Evolutionary conservation across 352 stramenopile species (phyloP).

Genomic region (Globisporangium spiculum): DNA sequence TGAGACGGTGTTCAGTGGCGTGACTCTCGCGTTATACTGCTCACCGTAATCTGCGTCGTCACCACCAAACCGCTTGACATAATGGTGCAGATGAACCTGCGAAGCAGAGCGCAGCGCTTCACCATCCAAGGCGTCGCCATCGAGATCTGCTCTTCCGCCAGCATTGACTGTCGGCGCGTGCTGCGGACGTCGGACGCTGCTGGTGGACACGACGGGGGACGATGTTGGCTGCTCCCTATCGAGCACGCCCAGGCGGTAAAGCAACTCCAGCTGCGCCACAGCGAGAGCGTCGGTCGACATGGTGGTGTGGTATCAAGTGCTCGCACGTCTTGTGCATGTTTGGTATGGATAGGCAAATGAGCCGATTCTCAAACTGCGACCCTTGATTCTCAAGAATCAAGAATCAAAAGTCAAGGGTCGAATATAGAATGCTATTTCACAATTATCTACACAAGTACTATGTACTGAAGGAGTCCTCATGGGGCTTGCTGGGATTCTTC

Average conservation of each 20-base stretch:
- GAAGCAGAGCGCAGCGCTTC: not conserved
- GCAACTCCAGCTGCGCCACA: conserved; percentile 44
- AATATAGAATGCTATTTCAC: too few species aligned
- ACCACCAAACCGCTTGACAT: not conserved
- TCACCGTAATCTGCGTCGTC: not conserved
- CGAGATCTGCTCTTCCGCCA: not conserved
- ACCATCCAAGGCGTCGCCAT: not conserved
- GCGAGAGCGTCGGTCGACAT: conserved; percentile 22
- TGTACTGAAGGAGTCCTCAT: not conserved
- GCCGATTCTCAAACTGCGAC: too few species aligned
- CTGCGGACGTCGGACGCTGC: not conserved
- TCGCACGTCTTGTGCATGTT: not conserved
- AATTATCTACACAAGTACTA: not conserved
- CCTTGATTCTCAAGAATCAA: too few species aligned
- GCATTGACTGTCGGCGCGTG: too few species aligned
- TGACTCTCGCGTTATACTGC: too few species aligned
- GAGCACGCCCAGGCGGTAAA: conserved; percentile 50
- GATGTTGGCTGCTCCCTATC: conserved; percentile 17
- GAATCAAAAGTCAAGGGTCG: too few species aligned
- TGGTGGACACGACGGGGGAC: not conserved
- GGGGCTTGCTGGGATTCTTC: not conserved
- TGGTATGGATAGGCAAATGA: too few species aligned
- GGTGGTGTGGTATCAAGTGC: too few species aligned
- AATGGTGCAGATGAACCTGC: not conserved
- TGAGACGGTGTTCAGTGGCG: not conserved